phyloP scores from a whole-genome alignment of 148 eudicot species.

The Vaccinium myrtillus region DNA sequence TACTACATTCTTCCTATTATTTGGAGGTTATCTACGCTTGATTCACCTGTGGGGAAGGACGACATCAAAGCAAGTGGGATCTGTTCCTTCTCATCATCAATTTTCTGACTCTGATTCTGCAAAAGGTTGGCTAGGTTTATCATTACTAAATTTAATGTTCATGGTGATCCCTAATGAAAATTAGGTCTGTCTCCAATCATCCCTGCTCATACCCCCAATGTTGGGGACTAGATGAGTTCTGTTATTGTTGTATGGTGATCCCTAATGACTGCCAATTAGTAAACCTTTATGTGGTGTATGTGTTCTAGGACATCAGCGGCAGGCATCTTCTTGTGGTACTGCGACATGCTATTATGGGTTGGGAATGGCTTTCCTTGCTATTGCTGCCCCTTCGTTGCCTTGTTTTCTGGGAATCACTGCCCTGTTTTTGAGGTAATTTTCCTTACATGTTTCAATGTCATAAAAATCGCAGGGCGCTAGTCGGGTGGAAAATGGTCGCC shows the following conservation, averaged over 20 bases:
- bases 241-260: neutral
- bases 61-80: conserved; percentile 48
- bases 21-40: conserved; percentile 72
- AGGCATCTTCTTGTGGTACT: conserved; percentile 51
- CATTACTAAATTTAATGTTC: neutral
- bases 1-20: conserved; percentile 63
- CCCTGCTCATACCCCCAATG: no score
- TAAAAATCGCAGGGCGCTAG: no score
- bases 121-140: conserved; percentile 59
- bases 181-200: no score
- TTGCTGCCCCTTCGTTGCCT: conserved; percentile 69
- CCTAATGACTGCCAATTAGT: conserved; percentile 9
- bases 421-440: conserved; percentile 71
- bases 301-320: conserved; percentile 70
- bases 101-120: conserved; percentile 58
- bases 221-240: no score
- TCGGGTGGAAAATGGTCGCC: no score
- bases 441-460: no score
- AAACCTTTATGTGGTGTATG: conserved; percentile 13
- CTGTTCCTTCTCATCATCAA: conserved; percentile 50
- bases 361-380: conserved; percentile 72
- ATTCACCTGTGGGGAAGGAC: conserved; percentile 72
- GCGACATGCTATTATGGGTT: conserved; percentile 66
- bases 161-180: neutral
- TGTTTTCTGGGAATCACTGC: conserved; percentile 81